Evolutionary conservation across 768 basidiomycete genomes (phyloP).

Genomic region (Ramaria rubella): DNA sequence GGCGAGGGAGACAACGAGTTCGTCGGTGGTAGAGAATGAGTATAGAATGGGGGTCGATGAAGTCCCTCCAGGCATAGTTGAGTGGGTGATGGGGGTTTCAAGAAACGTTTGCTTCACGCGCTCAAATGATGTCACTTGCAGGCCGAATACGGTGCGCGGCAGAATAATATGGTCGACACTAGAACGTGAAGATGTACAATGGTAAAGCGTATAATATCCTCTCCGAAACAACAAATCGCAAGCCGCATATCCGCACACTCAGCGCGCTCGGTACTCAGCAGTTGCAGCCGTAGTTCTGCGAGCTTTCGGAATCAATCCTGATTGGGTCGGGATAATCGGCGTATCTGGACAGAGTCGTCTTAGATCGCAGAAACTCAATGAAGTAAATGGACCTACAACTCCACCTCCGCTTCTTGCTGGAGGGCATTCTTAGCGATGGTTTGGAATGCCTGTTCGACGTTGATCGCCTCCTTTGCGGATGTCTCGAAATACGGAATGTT

Average conservation of each 20-base stretch:
- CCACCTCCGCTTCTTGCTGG: slow-evolving; percentile 94
- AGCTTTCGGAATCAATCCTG: slow-evolving; percentile 88
- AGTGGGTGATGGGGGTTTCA: not conserved
- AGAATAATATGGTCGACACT: not conserved
- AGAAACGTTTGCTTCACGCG: not conserved
- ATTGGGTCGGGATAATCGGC: slow-evolving; percentile 99
- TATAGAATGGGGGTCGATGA: slow-evolving; percentile 63
- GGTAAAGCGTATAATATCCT: not conserved
- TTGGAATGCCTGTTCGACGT: slow-evolving; percentile 99
- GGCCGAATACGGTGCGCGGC: not conserved
- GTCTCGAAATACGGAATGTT: slow-evolving; percentile 99
- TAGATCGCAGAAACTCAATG: slow-evolving; percentile 15
- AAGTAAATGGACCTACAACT: slow-evolving; percentile 53
- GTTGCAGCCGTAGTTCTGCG: slow-evolving; percentile 88
- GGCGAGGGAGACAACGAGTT: slow-evolving; percentile 63
- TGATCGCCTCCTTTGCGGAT: slow-evolving; percentile 99
- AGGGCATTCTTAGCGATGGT: slow-evolving; percentile 99
- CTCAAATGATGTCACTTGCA: slow-evolving; percentile 2
- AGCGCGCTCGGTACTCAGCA: slow-evolving; percentile 43
- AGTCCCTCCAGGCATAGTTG: slow-evolving; percentile 1
- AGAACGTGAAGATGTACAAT: not conserved
- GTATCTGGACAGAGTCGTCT: slow-evolving; percentile 49
- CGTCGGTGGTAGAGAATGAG: slow-evolving; percentile 53
- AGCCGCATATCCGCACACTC: not conserved
- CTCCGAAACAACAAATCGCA: not conserved